Conservation (phyloP, 2,329 filamentous ascomycete genomes). For the Parafenestella ontariensis region DNA sequence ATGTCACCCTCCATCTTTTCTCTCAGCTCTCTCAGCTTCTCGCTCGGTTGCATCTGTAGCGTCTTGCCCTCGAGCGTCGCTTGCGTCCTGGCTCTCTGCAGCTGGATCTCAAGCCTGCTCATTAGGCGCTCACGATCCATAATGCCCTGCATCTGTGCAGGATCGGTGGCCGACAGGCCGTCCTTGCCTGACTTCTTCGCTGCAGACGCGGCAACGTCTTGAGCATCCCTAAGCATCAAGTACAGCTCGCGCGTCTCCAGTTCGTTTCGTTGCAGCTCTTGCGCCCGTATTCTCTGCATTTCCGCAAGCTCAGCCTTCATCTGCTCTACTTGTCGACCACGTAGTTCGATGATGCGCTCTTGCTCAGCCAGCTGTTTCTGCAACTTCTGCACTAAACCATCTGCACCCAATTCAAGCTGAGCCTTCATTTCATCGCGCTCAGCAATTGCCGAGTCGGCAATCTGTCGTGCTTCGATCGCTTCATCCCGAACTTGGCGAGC, state of each 20-base stretch:
- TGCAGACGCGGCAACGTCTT: conserved; percentile 91
- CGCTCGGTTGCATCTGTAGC: conserved; percentile 85
- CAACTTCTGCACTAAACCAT: conserved; percentile 89
- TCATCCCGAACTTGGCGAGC: conserved; percentile 92
- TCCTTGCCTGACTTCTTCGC: conserved; percentile 67
- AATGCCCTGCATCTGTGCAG: conserved; percentile 85
- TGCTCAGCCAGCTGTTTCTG: conserved; percentile 96
- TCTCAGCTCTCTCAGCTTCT: conserved; percentile 86
- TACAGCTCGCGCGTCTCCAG: conserved; percentile 95
- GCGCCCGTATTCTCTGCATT: conserved; percentile 81
- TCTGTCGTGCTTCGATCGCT: conserved; percentile 85
- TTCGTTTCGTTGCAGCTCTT: conserved; percentile 93
- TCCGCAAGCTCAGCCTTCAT: conserved; percentile 90
- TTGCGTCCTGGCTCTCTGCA: conserved; percentile 96
- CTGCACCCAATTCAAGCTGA: conserved; percentile 87
- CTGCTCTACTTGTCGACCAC: conserved; percentile 82
- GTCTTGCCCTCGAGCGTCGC: conserved; percentile 94
- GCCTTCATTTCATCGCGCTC: conserved; percentile 95
- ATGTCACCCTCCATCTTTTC: conserved; percentile 84
- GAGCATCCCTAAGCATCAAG: conserved; percentile 96
- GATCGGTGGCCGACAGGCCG: conserved; percentile 67
- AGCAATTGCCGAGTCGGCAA: conserved; percentile 93
- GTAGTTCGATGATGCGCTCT: conserved; percentile 85
- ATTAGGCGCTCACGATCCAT: conserved; percentile 91
- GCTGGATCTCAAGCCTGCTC: conserved; percentile 91